Conservation (phyloP, 441 rosid species). For the Gossypium schwendimanii region DNA sequence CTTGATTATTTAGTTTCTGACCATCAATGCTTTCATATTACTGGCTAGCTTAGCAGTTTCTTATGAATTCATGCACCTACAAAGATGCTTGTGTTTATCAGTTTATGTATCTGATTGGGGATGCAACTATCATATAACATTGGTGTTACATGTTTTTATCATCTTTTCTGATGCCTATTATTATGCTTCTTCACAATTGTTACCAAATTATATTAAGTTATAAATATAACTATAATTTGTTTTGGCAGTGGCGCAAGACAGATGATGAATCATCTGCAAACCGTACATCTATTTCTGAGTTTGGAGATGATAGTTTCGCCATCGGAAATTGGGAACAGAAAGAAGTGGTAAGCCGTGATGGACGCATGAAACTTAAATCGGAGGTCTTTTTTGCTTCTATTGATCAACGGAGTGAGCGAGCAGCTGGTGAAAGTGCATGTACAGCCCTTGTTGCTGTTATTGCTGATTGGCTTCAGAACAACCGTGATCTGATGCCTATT, state of each 20-base stretch:
- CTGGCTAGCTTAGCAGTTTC: background rate
- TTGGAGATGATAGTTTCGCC: constrained; percentile 63
- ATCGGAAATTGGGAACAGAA: constrained; percentile 73
- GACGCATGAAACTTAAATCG: constrained; percentile 58
- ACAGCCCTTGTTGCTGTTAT: constrained; percentile 77
- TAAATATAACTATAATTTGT: background rate
- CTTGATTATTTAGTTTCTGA: background rate
- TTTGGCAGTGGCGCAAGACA: constrained; percentile 39
- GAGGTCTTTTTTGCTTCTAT: constrained; percentile 73
- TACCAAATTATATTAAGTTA: background rate
- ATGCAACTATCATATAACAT: background rate
- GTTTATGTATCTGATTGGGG: background rate
- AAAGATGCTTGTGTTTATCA: background rate
- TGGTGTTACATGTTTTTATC: background rate
- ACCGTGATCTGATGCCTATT: constrained; percentile 49
- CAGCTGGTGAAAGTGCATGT: constrained; percentile 85
- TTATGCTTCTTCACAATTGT: background rate
- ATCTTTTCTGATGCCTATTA: background rate
- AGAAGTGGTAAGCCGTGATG: constrained; percentile 67
- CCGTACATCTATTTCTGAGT: constrained; percentile 52
- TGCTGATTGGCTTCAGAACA: constrained; percentile 69
- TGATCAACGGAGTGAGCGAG: constrained; percentile 73
- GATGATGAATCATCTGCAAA: constrained; percentile 47
- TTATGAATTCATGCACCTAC: background rate
- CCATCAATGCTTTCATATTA: background rate